Base-by-base conservation (phyloP, 106 monocot species). In the Acorus calamus region DNA sequence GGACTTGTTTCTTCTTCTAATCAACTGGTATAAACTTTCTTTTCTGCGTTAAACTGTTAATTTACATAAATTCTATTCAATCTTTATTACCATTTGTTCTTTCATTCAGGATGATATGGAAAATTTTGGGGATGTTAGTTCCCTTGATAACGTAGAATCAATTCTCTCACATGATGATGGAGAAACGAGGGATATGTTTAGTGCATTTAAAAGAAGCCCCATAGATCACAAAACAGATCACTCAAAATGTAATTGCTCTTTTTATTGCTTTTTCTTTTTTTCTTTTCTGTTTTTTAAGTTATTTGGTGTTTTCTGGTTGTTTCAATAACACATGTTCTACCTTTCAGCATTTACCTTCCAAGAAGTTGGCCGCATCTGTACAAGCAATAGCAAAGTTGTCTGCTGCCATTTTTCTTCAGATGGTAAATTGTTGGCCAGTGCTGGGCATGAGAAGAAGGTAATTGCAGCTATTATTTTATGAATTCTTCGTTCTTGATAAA, bases 381-480 rank as follows among this genome's bases (percentile, higher is more conserved):
- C 84, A 47, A 84, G 89, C 73, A 89, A 81, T 65, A 84, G 70
- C 75, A 94, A 94, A 71, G 89, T 94, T 59, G 70, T 81, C 14
- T 89, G 86, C 66, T 94, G 94, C 56, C 86, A 94, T 81, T 94
- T 94, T 67, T 94, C 94, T 66, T 78, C 89, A 3, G 94, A 94
- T 78, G 94, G 94, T 45, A 94, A 94, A 60, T 71, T 86, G 46
- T 68, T 94, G 46, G 94, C 94, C 4, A 89, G 94, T 80, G 94
- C 84, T 61, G 94, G 94, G 28, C 94, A 94, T 79, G 94, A 94
- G 67, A 94, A 78, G 66, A 94, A 89, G 94, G 94, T 94, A 75
- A 4, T 51, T 11, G 28, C 7, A 9, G 6, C 41, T 11, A 41
- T 49, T 4, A 43, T 44, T 6, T 4, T 55, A 11, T 4, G 11